Base-by-base conservation (phyloP, 257 asterid genomes). In the Prunella vulgaris region DNA sequence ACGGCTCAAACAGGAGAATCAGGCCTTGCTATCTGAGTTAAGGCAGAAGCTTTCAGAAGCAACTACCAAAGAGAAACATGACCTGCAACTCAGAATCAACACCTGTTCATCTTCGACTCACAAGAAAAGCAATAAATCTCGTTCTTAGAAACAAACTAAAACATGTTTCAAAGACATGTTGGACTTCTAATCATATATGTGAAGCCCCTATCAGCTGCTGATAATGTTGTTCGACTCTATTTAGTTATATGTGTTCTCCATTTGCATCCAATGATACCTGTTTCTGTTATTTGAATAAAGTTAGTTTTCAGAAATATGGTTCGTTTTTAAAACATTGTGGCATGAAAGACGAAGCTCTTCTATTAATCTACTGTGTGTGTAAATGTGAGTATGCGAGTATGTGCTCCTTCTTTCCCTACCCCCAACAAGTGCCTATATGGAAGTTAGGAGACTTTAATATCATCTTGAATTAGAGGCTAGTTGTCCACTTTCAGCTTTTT, bases 401-500 rank as follows among this genome's bases (percentile, higher is more conserved):
- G 38, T 8, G 64, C 15, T 52, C 42, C 42, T 21, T 70, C 40
- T 14, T 37, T 40, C 9, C 14, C 59, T 40, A 14, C 63, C 20
- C 21, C 17, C 14, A 9, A 10, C 30, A 9, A 33, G 54, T 71
- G 62, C 18, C 27, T 4, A 48, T 33, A 49, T 1, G 24, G 46
- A 12, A n/a, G 35, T 27, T 30, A 1, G 59, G 32, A 22, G 20
- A 32, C 66, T 64, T 63, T 8, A 2, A 12, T 56, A 42, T 12
- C 30, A 15, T 46, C 67, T 18, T 68, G 66, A 28, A 3, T 38
- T 64, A 66, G 66, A 58, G 64, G 69, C 78, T 85, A 80, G 77
- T 52, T 74, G 78, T 89, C 97, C 57, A 93, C 87, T 15, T 72
- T 80, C 54, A 94, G 86, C 83, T 82, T 86, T 71, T 77, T 80